These are phyloP conservation scores for Tillandsia fasciculata DNA, from an alignment of 176 grass and related monocot species.

Conservation along the genomic window DNA sequence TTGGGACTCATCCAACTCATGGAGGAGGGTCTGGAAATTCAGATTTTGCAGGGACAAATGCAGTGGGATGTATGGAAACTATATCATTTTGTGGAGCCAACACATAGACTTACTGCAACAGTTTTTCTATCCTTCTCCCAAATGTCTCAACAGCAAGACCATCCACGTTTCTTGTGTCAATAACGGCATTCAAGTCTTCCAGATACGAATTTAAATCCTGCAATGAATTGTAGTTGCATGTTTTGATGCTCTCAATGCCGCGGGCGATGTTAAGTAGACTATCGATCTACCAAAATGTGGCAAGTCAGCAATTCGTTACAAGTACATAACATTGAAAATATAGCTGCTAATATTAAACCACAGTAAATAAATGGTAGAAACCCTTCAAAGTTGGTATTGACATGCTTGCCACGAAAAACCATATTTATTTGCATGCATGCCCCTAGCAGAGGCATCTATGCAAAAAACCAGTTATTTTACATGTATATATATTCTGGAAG, in stretches of 20 bases:
- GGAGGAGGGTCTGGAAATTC: neutral
- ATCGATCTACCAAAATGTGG: conserved; percentile 45
- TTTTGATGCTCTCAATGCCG: conserved; percentile 49
- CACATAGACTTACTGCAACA: conserved; percentile 52
- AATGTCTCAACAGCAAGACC: conserved; percentile 95
- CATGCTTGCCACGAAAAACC: too few species aligned
- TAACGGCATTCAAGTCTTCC: conserved; percentile 80
- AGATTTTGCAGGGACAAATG: neutral
- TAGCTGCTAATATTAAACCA: too few species aligned
- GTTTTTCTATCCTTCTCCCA: conserved; percentile 73
- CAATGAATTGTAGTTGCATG: conserved; percentile 55
- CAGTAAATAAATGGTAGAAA: too few species aligned
- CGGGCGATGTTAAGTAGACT: conserved; percentile 48
- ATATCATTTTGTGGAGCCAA: neutral
- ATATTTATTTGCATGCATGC: too few species aligned
- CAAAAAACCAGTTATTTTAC: too few species aligned
- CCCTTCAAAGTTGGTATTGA: too few species aligned
- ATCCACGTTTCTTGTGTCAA: conserved; percentile 84
- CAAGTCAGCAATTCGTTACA: conserved; percentile 4
- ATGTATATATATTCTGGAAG: too few species aligned
- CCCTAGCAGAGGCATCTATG: too few species aligned
- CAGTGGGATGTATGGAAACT: neutral
- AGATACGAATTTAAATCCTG: conserved; percentile 73
- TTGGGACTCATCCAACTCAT: neutral
- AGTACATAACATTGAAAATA: neutral